A percentile compares a stretch with the other conserved stretches of the same genome.
Conservation (phyloP, 176 grass and related monocot species). For the Dactylis glomerata region DNA sequence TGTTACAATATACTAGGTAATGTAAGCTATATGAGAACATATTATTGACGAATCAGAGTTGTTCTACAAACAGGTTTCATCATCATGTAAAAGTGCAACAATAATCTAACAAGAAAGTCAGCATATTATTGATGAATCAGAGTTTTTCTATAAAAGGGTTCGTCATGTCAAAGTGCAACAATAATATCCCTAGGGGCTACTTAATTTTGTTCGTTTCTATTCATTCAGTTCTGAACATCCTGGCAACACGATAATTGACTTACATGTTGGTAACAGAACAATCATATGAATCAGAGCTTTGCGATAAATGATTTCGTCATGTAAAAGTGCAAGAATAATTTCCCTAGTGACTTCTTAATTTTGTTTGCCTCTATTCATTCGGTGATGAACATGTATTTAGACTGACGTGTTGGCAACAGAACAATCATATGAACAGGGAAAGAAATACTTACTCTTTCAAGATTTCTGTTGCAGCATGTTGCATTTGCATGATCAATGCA, state of each 20-base stretch:
- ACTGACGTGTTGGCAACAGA: neutral
- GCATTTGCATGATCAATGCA: constrained; percentile 63
- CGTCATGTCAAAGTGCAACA: neutral
- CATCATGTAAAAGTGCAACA: neutral
- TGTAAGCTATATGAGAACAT: neutral
- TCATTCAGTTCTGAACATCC: neutral
- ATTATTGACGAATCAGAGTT: neutral
- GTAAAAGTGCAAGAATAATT: constrained; percentile 5
- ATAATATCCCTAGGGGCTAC: neutral
- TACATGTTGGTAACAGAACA: neutral
- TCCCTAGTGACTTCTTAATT: neutral
- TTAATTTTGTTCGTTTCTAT: neutral
- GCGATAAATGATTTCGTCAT: neutral
- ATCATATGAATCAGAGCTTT: neutral
- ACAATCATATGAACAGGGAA: neutral
- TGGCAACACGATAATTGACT: neutral
- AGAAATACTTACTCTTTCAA: constrained; percentile 82
- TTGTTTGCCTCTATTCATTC: neutral
- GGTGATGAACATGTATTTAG: neutral
- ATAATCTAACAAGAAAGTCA: neutral
- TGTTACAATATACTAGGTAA: neutral
- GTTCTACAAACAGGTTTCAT: neutral
- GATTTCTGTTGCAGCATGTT: constrained; percentile 63
- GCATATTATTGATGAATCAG: neutral
- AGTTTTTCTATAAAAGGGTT: neutral